Evolutionary conservation across 352 stramenopile genomes (phyloP), one percentile per base, ranked within the genome.

Genomic region (Aphanomyces euteiches): DNA sequence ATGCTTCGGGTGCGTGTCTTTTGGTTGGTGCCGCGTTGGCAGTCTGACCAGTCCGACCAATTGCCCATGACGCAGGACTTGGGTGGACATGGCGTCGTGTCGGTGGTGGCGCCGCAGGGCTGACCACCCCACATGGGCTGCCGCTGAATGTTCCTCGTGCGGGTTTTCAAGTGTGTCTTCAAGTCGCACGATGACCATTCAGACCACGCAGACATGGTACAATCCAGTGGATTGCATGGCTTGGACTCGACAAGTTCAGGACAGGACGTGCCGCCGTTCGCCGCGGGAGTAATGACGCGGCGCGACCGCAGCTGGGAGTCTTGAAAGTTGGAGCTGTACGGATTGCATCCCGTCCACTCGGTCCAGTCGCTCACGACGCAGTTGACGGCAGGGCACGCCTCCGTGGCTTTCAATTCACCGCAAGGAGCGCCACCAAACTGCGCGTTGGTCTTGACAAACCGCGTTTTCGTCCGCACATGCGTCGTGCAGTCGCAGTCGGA

Each of bases 21-120:
- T 57, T 66, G 79, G 19, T 74, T 37, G 0, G 66, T 80, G 8
- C 17, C 50, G 0, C 74, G 68, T 34, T 88, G 69, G 50, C 81
- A 90, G 0, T 73, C 77, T 0, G 79, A 85, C 81, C 81, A 90
- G 21, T 40, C 47, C 17, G 65, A 75, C 83, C 83, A 90, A 53
- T 77, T 75, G 17, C 78, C 72, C 0, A 89, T 56, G 34, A 68
- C 61, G 38, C 84, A 92, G 53, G 83, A 81, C 5, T 58, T 71
- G 5, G 77, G 4, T 0, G 15, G 39, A 4, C 79, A 76, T 7
- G 80, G 82, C 7, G 17, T 65, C 2, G 36, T 13, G 4, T 76
- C 74, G 5, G 79, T 80, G 12, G 85, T 74, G 53, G 75, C 75
- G 5, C 80, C 72, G 4, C 65, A 59, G 2, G 45, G 1, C 82